phyloP scores from a whole-genome alignment of 345 rosid genomes.

The Corchorus capsularis region DNA sequence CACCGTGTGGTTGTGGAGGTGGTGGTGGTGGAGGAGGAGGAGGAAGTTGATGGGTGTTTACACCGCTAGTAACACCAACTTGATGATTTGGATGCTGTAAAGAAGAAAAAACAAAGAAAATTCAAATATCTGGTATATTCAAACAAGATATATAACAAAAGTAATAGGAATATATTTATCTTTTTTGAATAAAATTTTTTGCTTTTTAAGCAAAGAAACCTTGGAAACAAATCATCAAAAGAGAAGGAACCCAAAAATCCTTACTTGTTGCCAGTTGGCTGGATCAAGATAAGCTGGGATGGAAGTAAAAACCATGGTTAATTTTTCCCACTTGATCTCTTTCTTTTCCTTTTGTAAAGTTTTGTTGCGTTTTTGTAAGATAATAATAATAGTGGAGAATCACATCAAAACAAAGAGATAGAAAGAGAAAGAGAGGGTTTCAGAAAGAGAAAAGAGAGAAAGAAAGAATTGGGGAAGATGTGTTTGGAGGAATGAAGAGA shows the following conservation, averaged over 20 bases:
- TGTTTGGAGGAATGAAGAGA: constrained; percentile 32
- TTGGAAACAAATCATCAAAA: neutral
- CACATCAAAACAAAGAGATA: constrained; percentile 35
- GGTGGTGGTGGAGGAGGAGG: constrained; percentile 52
- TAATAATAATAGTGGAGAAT: constrained; percentile 50
- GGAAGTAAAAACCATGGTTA: constrained; percentile 81
- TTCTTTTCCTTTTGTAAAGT: constrained; percentile 47
- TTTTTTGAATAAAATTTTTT: constrained; percentile 32
- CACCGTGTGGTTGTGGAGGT: constrained; percentile 59
- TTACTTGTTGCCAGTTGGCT: constrained; percentile 94
- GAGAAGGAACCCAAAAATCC: constrained; percentile 26
- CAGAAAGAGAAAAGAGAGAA: constrained; percentile 6
- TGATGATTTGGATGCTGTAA: constrained; percentile 52
- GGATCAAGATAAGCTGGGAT: constrained; percentile 97
- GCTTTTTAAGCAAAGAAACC: constrained; percentile 35
- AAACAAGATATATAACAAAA: constrained; percentile 45
- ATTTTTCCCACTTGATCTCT: constrained; percentile 30
- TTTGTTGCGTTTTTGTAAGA: constrained; percentile 40
- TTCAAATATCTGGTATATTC: constrained; percentile 57
- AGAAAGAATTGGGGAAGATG: constrained; percentile 19
- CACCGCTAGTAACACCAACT: constrained; percentile 30
- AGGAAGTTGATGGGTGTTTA: constrained; percentile 41
- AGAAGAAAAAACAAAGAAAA: constrained; percentile 24
- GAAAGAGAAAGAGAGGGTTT: constrained; percentile 34
- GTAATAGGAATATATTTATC: constrained; percentile 46